Conservation (phyloP, 495 filamentous ascomycete genomes). For the Evernia prunastri region DNA sequence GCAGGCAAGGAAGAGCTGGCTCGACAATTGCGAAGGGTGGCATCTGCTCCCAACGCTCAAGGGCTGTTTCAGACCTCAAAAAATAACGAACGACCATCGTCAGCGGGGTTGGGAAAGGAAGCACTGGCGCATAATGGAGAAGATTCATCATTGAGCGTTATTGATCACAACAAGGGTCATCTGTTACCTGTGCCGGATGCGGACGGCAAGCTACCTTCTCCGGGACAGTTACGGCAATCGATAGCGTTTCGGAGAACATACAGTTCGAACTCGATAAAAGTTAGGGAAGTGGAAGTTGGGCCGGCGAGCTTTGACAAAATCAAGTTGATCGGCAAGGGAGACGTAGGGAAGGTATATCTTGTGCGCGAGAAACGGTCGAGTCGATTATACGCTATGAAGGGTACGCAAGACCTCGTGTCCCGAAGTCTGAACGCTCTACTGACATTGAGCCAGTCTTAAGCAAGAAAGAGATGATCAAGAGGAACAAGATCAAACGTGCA, state of each 20-base stretch:
- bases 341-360: conserved; percentile 97
- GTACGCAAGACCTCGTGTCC: conserved; percentile 42
- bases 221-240: conserved; percentile 50
- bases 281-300: conserved; percentile 92
- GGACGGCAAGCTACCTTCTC: conserved; percentile 42
- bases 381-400: conserved; percentile 97
- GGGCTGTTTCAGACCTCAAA: conserved; percentile 72
- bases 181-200: conserved; percentile 40
- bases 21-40: conserved; percentile 84
- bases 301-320: conserved; percentile 98
- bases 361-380: conserved; percentile 96
- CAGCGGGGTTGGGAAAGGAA: conserved; percentile 74
- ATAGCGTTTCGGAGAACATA: conserved; percentile 88
- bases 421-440: conserved; percentile 28
- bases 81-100: conserved; percentile 63
- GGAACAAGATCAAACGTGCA: conserved; percentile 98
- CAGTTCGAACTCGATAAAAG: conserved; percentile 86
- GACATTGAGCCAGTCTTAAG: conserved; percentile 66
- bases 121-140: conserved; percentile 55
- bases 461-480: conserved; percentile 99
- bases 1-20: conserved; percentile 90
- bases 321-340: conserved; percentile 96
- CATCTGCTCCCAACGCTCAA: conserved; percentile 94
- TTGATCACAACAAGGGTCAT: conserved; percentile 46
- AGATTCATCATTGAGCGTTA: conserved; percentile 49